A percentile compares a stretch with the other conserved stretches of the same genome.
phyloP scores from a whole-genome alignment of 2,329 filamentous ascomycete genomes.

The Trichoderma arundinaceum region DNA sequence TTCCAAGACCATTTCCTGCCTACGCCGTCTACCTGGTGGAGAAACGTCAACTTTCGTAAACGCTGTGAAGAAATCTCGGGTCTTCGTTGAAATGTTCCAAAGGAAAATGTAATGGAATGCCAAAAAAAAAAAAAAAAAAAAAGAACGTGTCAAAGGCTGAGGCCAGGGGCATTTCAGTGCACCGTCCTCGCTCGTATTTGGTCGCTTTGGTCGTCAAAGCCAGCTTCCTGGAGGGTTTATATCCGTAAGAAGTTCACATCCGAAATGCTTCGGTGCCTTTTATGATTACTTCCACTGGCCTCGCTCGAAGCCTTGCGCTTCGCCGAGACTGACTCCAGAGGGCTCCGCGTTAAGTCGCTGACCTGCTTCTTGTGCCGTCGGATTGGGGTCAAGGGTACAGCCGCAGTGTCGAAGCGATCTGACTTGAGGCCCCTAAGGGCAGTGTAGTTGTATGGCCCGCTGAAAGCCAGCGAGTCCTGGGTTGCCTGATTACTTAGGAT shows the following conservation, averaged over 20 bases:
- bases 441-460: conserved; percentile 64
- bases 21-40: conserved; percentile 28
- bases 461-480: conserved; percentile 66
- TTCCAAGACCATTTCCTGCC: conserved; percentile 26
- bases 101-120: conserved; percentile 13
- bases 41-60: conserved; percentile 16
- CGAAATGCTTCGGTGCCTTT: conserved; percentile 64
- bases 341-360: conserved; percentile 55
- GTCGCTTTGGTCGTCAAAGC: conserved; percentile 5
- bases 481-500: conserved; percentile 66
- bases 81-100: conserved; percentile 10
- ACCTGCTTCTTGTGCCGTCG: conserved; percentile 61
- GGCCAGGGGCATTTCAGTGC: conserved; percentile 52
- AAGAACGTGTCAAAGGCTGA: conserved; percentile 23
- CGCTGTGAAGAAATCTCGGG: conserved; percentile 18
- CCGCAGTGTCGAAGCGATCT: conserved; percentile 69
- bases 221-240: conserved; percentile 40
- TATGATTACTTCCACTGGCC: conserved; percentile 51
- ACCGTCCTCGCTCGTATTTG: conserved; percentile 55
- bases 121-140: too few relatives aligned
- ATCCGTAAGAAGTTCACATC: conserved; percentile 58
- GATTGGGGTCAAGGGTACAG: conserved; percentile 70
- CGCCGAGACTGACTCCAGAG: conserved; percentile 54
- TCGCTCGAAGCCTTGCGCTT: conserved; percentile 63
- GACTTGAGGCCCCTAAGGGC: conserved; percentile 68